Evolutionary conservation across 306 rosid genomes (phyloP).

Genomic region (Gynostemma pentaphyllum): DNA sequence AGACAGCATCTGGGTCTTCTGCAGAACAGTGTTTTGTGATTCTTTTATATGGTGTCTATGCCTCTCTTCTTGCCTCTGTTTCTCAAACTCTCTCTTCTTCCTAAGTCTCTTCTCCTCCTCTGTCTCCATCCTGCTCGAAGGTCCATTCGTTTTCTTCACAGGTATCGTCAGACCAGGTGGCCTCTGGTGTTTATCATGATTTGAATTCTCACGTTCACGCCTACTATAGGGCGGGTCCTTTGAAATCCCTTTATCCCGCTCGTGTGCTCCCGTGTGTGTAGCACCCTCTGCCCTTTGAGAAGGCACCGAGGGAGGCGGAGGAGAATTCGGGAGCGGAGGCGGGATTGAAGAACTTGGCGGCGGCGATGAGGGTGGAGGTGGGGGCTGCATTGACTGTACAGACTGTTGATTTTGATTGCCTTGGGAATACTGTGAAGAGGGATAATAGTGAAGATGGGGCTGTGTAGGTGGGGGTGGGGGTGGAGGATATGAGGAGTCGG

Average conservation of each 20-base stretch:
- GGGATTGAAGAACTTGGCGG: slow-evolving; percentile 53
- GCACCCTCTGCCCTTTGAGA: slow-evolving; percentile 24
- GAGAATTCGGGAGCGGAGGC: slow-evolving; percentile 62
- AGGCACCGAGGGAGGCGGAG: slow-evolving; percentile 43
- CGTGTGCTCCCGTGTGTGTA: slow-evolving; percentile 29
- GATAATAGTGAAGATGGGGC: slow-evolving; percentile 41
- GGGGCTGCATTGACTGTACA: slow-evolving; percentile 38
- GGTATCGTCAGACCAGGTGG: slow-evolving; percentile 33
- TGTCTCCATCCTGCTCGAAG: slow-evolving; percentile 52
- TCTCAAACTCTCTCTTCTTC: slow-evolving; percentile 80
- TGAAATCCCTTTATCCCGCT: slow-evolving; percentile 31
- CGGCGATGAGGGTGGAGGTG: slow-evolving; percentile 57
- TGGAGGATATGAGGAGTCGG: slow-evolving; percentile 54
- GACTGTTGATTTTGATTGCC: slow-evolving; percentile 32
- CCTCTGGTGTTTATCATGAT: slow-evolving; percentile 57
- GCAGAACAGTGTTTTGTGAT: slow-evolving; percentile 60
- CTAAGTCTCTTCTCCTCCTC: slow-evolving; percentile 77
- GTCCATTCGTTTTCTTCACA: slow-evolving; percentile 42
- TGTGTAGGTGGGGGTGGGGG: slow-evolving; percentile 62
- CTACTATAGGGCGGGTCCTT: slow-evolving; percentile 48
- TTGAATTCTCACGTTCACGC: slow-evolving; percentile 47
- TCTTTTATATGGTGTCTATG: slow-evolving; percentile 83
- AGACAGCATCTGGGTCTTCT: slow-evolving; percentile 56
- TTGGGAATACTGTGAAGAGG: slow-evolving; percentile 47
- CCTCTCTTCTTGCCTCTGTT: slow-evolving; percentile 79